Base-by-base conservation (phyloP, 306 rosid genomes). In the Rosa lucieae region DNA sequence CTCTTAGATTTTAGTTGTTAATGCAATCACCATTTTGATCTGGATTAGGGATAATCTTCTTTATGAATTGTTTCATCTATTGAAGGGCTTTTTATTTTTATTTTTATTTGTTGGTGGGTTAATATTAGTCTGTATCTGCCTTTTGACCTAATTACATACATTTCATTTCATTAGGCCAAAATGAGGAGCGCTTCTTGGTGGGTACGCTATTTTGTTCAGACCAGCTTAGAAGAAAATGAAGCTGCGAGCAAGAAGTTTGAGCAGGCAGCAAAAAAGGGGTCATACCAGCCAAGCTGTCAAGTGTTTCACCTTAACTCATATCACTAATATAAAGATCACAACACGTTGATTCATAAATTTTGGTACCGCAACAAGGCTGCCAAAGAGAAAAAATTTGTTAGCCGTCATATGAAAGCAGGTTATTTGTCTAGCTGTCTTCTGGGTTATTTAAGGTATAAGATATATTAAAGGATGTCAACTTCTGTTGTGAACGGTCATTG, bases 131-230 rank as follows among this genome's bases (percentile, higher is more conserved):
- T 47, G 0, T 21, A 18, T 68, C 29, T 43, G 43, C 66, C 9
- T 23, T 12, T 58, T 79, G 78, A 82, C n/a, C 49, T 74, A 5
- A 65, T 82, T 74, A 74, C 70, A 72, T 53, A 51, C 49, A 59
- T 23, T 80, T 74, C 68, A 80, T 72, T 48, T 68, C 76, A 69
- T 84, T 79, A 94, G 98, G 97, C 97, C 65, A 92, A 94, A 89
- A 89, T 92, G 97, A 80, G 97, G 46, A 92, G 92, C 79, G 65
- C 92, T 32, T 75, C 98, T 74, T 94, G 97, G 97, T 94, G 98
- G 98, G 87, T 87, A 76, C 86, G 87, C 12, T 88, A 88, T 84
- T 89, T 94, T 67, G 76, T 80, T 58, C 90, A 86, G 78, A 86
- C 84, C 69, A 90, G 87, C 87, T 78, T 94, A 77, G 90, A 85